Evolutionary conservation across 1,284 basidiomycete species (phyloP).

Genomic region (Chondrostereum purpureum): DNA sequence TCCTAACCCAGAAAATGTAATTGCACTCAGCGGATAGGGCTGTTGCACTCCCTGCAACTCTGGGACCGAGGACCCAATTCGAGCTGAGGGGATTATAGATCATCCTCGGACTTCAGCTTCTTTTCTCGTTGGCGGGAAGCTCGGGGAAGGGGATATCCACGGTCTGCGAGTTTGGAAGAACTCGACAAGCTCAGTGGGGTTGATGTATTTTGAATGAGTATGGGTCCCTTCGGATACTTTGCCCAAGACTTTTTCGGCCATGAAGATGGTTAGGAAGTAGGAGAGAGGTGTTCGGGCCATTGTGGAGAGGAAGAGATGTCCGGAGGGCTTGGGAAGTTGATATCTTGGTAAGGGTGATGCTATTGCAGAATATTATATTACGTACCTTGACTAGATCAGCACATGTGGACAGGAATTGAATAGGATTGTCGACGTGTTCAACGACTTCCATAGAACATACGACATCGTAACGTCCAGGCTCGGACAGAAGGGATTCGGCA

Average conservation of each 20-base stretch:
- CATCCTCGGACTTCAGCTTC: slow-evolving; percentile 78
- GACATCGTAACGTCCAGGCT: slow-evolving; percentile 73
- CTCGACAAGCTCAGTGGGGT: slow-evolving; percentile 79
- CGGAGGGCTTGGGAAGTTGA: slow-evolving; percentile 66
- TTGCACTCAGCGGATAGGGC: slow-evolving; percentile 55
- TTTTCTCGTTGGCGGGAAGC: slow-evolving; percentile 48
- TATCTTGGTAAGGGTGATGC: slow-evolving; percentile 3
- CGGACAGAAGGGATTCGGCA: slow-evolving; percentile 68
- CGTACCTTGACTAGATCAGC: slow-evolving; percentile 80
- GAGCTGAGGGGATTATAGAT: slow-evolving; percentile 76
- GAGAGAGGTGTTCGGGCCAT: slow-evolving; percentile 90
- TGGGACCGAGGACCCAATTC: slow-evolving; percentile 65
- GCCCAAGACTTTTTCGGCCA: slow-evolving; percentile 81
- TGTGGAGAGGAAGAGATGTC: slow-evolving; percentile 94
- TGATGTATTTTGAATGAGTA: slow-evolving; percentile 86
- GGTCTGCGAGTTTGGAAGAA: slow-evolving; percentile 70
- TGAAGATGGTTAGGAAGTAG: slow-evolving; percentile 84
- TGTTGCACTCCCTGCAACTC: slow-evolving; percentile 47
- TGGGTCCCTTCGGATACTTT: slow-evolving; percentile 90
- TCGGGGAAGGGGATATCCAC: slow-evolving; percentile 20
- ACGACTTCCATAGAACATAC: slow-evolving; percentile 98
- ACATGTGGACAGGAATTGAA: slow-evolving; percentile 76
- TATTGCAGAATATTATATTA: slow-evolving; percentile 7
- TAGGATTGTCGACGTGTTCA: slow-evolving; percentile 94
- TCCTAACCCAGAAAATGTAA: slow-evolving; percentile 78